Conservation (phyloP, 148 eudicot genomes). For the Vaccinium macrocarpon region DNA sequence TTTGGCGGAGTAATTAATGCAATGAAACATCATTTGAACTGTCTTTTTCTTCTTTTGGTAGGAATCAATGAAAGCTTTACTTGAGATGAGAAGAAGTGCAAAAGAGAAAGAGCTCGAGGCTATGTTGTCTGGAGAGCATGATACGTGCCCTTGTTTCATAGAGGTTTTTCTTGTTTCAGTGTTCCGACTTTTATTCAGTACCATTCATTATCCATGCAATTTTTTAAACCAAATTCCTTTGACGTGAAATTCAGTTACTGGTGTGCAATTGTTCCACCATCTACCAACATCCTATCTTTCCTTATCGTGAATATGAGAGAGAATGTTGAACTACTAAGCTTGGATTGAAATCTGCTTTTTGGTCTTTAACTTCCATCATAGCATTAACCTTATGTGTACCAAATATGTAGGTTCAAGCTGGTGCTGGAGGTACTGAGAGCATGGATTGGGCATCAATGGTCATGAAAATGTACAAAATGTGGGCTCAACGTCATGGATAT, state of each 20-base stretch:
- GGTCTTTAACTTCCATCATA: neutral
- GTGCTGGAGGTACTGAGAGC: slow-evolving; percentile 99
- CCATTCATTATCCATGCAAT: neutral
- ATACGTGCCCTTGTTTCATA: slow-evolving; percentile 87
- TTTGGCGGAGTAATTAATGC: neutral
- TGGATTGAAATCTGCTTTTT: neutral
- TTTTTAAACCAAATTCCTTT: neutral
- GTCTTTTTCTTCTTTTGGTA: slow-evolving; percentile 23
- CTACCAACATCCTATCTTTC: neutral
- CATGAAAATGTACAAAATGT: slow-evolving; percentile 86
- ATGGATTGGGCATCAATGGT: slow-evolving; percentile 99
- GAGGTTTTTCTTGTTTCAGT: slow-evolving; percentile 48
- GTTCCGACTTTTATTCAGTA: neutral
- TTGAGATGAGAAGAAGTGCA: slow-evolving; percentile 62
- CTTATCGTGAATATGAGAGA: neutral
- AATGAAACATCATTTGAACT: neutral
- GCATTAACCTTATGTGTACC: neutral
- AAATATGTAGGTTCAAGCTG: slow-evolving; percentile 82
- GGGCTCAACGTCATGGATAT: slow-evolving; percentile 86
- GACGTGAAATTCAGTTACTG: neutral
- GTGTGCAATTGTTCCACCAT: neutral
- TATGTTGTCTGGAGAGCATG: slow-evolving; percentile 82
- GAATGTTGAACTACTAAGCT: neutral
- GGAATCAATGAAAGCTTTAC: slow-evolving; percentile 80
- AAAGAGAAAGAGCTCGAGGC: slow-evolving; percentile 95